These are phyloP conservation scores for Eucalyptus urophylla DNA, from an alignment of 345 rosid genomes.

Conservation along the genomic window DNA sequence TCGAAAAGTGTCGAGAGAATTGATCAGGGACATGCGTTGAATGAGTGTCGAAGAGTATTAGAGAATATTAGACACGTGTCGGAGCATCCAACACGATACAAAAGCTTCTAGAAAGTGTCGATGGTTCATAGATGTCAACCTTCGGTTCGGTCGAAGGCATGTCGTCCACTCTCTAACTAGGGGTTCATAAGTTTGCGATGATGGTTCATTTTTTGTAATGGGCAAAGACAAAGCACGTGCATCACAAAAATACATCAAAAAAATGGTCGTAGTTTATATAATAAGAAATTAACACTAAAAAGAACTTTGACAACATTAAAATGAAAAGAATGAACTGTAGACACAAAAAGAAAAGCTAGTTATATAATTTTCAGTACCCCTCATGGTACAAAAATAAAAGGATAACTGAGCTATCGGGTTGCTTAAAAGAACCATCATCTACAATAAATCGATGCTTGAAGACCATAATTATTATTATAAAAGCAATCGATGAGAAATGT, in stretches of 20 bases:
- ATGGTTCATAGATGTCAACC: not conserved
- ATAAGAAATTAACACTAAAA: not conserved
- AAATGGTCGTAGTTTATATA: not conserved
- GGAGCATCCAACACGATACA: fast-evolving
- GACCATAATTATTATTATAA: not conserved
- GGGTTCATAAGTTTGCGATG: not conserved
- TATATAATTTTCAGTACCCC: not conserved
- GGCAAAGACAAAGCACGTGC: not conserved
- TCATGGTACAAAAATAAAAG: not conserved
- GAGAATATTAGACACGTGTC: fast-evolving
- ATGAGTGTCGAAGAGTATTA: fast-evolving
- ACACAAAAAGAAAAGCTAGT: not conserved
- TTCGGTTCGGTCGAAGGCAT: not conserved
- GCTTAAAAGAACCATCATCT: not conserved
- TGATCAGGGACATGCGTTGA: fast-evolving
- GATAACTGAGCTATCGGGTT: not conserved
- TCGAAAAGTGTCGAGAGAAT: fast-evolving
- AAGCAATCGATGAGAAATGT: not conserved
- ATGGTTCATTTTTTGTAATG: not conserved
- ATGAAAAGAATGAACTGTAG: not conserved
- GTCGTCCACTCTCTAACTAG: not conserved
- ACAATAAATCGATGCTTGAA: not conserved
- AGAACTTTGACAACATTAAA: not conserved
- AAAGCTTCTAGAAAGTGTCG: fast-evolving
- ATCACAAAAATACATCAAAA: not conserved